Base-by-base conservation (phyloP, 345 rosid species). In the Eucalyptus coolabah region DNA sequence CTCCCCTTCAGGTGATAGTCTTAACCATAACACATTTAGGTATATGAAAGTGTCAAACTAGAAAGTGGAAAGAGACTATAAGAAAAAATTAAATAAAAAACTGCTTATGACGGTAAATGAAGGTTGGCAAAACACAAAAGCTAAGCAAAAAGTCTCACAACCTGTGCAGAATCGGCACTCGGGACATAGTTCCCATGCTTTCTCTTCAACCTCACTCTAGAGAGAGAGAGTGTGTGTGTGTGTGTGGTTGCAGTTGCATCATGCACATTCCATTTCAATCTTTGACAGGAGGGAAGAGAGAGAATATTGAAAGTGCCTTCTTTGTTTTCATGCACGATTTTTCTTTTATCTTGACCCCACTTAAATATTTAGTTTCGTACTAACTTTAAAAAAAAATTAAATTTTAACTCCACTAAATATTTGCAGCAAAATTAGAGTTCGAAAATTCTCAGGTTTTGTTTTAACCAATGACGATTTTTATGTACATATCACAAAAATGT, bases 141-240 rank as follows among this genome's bases (percentile, higher is more conserved):
- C 82, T 9, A 10, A 6, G 82, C 82, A 19, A 9, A 50, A 72
- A 72, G 42, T 30, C 32, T 51, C 1, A 34, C 87, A 59, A 67
- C 45, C 32, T 23, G 80, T 45, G 89, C 92, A 91, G 91, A 91
- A 89, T 90, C 89, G 88, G 72, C 90, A 92, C 91, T 56, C 88
- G 50, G 59, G 92, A 92, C 90, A 88, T 86, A 59, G 12, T 59
- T 89, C 89, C 91, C 92, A 67, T 40, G 88, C 87, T 86, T 17
- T 16, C 87, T 90, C 90, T 86, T 50, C 90, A 37, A 34, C 88
- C 28, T 54, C 87, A 85, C 90, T 63, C 54, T 85, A 67, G 47
- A 26, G 63, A 80, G 51, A 17, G 56, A 5, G 54, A 2, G 54
- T 5, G 37, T 34, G 37, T 34, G 37, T 34, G 37, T 34, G 37